phyloP scores from a whole-genome alignment of 2,329 filamentous ascomycete species.

The Hymenoscyphus salicellus region DNA sequence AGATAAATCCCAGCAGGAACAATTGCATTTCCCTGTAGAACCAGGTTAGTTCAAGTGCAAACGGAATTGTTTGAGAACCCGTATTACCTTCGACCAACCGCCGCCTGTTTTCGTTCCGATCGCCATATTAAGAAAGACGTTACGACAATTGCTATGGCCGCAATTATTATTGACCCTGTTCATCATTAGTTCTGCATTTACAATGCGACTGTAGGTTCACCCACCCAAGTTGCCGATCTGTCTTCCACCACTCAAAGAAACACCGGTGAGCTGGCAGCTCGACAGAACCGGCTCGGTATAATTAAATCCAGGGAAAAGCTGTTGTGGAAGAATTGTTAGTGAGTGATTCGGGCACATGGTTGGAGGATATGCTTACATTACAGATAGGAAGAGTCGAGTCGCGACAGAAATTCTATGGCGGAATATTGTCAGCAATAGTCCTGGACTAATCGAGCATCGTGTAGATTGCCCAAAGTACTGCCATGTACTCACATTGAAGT shows the following conservation, averaged over 20 bases:
- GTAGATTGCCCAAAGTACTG: not conserved
- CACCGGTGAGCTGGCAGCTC: conserved; percentile 74
- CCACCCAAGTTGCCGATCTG: conserved; percentile 79
- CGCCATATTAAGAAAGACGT: conserved; percentile 68
- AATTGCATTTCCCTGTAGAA: conserved; percentile 84
- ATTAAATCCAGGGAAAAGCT: conserved; percentile 59
- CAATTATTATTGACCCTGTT: conserved; percentile 81
- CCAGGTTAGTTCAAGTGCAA: conserved; percentile 1
- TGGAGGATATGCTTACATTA: conserved; percentile 60
- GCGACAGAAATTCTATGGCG: conserved; percentile 69
- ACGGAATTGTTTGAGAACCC: not conserved
- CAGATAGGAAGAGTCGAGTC: conserved; percentile 80
- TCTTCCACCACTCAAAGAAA: conserved; percentile 62
- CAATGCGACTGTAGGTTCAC: conserved; percentile 33
- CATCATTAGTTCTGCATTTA: conserved; percentile 32
- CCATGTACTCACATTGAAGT: conserved; percentile 48
- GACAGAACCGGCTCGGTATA: conserved; percentile 38
- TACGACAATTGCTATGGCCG: conserved; percentile 69
- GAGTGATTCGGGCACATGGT: not conserved
- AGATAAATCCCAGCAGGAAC: conserved; percentile 80
- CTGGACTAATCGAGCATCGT: not conserved
- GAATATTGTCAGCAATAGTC: conserved; percentile 20
- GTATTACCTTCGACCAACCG: conserved; percentile 82
- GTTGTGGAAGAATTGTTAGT: conserved; percentile 10
- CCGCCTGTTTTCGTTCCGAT: conserved; percentile 87